Percentiles rank a stretch among this genome's conserved stretches.
Evolutionary conservation across 768 basidiomycete genomes (phyloP).

Genomic region (Auricularia sp.): DNA sequence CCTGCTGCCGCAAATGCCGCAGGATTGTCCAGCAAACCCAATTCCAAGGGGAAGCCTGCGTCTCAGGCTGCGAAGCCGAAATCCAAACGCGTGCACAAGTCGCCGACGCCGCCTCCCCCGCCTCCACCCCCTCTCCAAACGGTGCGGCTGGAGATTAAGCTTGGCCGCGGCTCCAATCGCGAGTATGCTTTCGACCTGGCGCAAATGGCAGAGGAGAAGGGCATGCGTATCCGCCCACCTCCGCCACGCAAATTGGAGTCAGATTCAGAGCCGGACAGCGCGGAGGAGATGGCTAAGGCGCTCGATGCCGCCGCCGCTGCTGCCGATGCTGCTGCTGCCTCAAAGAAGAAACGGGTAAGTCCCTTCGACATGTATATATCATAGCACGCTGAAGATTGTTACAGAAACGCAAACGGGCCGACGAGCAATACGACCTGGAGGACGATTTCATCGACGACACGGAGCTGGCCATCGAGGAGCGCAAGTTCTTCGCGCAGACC

Average conservation of each 20-base stretch:
- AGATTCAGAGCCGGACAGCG: conserved; percentile 29
- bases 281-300: conserved; percentile 15
- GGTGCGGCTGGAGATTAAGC: conserved; percentile 54
- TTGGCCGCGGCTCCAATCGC: conserved; percentile 67
- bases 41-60: conserved; percentile 38
- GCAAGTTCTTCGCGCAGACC: conserved; percentile 84
- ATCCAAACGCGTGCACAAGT: conserved; percentile 12
- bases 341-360: neutral
- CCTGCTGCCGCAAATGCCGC: conserved; percentile 21
- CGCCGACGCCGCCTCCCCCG: conserved; percentile 46
- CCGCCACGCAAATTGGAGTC: conserved; percentile 32
- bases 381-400: too few species aligned
- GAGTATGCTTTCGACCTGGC: conserved; percentile 45
- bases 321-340: conserved; percentile 5
- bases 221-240: conserved; percentile 45
- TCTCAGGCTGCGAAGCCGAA: conserved; percentile 31
- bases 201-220: conserved; percentile 49
- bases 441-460: conserved; percentile 99
- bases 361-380: too few species aligned
- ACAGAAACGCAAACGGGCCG: conserved; percentile 21
- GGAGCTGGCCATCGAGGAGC: conserved; percentile 81
- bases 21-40: conserved; percentile 32
- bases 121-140: conserved; percentile 47
- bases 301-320: conserved; percentile 20
- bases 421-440: conserved; percentile 80